Evolutionary conservation across 768 basidiomycete species (phyloP).

Genomic region (Leccinum sublutescens): DNA sequence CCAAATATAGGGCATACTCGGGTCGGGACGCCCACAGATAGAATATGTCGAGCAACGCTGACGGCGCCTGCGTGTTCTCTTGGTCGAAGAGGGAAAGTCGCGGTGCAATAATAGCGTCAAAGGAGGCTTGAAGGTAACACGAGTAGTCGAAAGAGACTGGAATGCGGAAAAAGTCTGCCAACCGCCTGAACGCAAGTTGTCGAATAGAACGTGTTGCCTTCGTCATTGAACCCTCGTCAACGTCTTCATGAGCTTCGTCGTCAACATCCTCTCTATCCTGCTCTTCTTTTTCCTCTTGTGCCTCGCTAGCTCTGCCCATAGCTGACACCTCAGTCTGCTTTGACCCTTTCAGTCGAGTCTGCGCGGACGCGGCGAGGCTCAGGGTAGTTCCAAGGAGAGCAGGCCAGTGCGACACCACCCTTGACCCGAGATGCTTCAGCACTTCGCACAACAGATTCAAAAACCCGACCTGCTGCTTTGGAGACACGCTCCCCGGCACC

Average conservation of each 20-base stretch:
- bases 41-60: constrained; percentile 2
- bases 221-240: constrained; percentile 27
- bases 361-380: constrained; percentile 63
- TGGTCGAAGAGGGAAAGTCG: constrained; percentile 51
- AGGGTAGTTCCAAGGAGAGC: constrained; percentile 68
- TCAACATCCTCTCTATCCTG: constrained; percentile 47
- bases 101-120: constrained; percentile 74
- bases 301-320: constrained; percentile 22
- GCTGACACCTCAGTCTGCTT: constrained; percentile 22
- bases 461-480: constrained; percentile 83
- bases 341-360: constrained; percentile 45
- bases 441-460: constrained; percentile 83
- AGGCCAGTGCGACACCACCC: constrained; percentile 70
- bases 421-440: constrained; percentile 75
- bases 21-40: constrained; percentile 66
- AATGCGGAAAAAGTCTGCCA: constrained; percentile 84
- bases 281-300: constrained; percentile 33
- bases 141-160: constrained; percentile 73
- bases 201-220: constrained; percentile 62
- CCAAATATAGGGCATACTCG: constrained; percentile 61
- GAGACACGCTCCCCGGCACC: constrained; percentile 35
- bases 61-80: not conserved
- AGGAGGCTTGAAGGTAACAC: constrained; percentile 66
- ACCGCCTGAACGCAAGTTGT: constrained; percentile 79
- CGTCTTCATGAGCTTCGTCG: constrained; percentile 35